Evolutionary conservation across 306 rosid genomes (phyloP).

Genomic region (Pueraria montana): DNA sequence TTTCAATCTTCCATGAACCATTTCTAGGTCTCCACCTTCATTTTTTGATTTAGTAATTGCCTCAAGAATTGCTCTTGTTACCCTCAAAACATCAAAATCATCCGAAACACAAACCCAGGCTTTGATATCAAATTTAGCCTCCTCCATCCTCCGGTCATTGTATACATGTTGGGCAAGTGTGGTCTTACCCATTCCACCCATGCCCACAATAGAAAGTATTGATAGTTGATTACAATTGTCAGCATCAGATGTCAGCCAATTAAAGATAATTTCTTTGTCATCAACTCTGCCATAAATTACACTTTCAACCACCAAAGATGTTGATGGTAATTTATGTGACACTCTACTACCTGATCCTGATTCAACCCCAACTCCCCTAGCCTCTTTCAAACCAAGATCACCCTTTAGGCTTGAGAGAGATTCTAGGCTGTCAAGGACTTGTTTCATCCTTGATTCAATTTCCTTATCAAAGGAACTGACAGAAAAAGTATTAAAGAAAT

Average conservation of each 20-base stretch:
- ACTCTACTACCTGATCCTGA: neutral
- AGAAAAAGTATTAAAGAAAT: neutral
- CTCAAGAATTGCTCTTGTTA: neutral
- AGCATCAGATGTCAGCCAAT: neutral
- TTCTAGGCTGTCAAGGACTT: neutral
- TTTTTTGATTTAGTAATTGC: neutral
- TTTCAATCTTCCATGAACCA: neutral
- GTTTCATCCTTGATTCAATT: neutral
- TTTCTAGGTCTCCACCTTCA: neutral
- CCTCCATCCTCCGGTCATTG: neutral
- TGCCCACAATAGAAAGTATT: neutral
- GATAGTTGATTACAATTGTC: neutral
- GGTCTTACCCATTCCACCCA: neutral
- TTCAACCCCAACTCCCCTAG: neutral
- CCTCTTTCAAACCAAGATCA: neutral
- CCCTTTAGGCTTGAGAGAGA: neutral
- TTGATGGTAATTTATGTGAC: neutral
- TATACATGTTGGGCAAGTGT: neutral
- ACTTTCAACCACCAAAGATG: neutral
- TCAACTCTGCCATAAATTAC: neutral
- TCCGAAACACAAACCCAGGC: neutral
- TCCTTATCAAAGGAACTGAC: neutral
- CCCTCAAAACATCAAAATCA: neutral
- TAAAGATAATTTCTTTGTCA: neutral
- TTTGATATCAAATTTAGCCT: neutral